phyloP scores from a whole-genome alignment of 202 grass and related monocot species.

The Musa balbisiana region DNA sequence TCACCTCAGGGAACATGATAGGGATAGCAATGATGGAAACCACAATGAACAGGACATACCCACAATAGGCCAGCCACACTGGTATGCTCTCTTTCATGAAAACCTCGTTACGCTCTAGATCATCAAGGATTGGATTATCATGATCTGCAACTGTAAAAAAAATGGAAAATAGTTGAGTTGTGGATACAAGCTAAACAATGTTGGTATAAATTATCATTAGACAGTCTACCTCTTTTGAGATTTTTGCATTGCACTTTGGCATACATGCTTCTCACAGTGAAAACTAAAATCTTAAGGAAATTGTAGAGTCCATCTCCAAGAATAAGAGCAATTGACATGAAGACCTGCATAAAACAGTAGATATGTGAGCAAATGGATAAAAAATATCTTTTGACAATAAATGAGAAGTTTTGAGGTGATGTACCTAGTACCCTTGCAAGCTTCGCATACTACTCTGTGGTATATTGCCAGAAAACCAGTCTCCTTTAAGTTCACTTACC shows the following conservation, averaged over 20 bases:
- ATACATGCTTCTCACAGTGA: conserved; percentile 46
- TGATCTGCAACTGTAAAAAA: conserved; percentile 41
- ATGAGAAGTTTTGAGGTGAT: too few relatives aligned
- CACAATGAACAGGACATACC: conserved; percentile 44
- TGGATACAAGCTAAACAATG: too few relatives aligned
- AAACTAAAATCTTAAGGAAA: conserved; percentile 59
- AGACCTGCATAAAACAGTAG: conserved; percentile 46
- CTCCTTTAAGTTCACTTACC: conserved; percentile 60
- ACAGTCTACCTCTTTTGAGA: conserved; percentile 49
- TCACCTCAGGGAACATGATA: conserved; percentile 83
- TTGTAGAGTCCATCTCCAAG: conserved; percentile 83
- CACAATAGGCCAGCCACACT: conserved; percentile 52
- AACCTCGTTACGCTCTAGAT: conserved; percentile 53
- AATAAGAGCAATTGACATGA: conserved; percentile 80
- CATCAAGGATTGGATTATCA: conserved; percentile 33
- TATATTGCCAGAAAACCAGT: conserved; percentile 62
- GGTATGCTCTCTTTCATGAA: conserved; percentile 59
- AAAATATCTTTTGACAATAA: too few relatives aligned
- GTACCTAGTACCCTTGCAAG: conserved; percentile 85
- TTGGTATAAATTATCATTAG: too few relatives aligned
- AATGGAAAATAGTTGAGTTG: neutral
- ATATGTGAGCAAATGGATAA: neutral
- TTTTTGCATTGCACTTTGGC: conserved; percentile 30
- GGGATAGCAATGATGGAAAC: conserved; percentile 48
- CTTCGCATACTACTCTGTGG: conserved; percentile 81